phyloP scores from a whole-genome alignment of 345 rosid species.

The Lagerstroemia speciosa region DNA sequence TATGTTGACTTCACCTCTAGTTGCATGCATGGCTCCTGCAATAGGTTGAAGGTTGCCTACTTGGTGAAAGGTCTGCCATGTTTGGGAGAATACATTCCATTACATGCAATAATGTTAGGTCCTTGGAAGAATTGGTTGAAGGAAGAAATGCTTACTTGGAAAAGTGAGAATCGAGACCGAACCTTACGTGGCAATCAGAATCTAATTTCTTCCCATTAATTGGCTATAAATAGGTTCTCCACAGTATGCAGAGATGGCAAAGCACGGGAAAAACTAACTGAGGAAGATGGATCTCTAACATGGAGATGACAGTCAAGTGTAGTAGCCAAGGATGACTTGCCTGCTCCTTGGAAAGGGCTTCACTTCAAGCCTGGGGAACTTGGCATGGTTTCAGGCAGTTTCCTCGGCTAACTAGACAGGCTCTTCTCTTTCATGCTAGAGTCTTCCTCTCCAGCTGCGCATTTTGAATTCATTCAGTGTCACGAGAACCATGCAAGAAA shows the following conservation, averaged over 20 bases:
- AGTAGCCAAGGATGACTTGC: slow-evolving; percentile 10
- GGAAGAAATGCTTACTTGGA: too few relatives aligned
- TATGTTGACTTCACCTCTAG: not conserved
- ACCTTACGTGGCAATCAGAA: not conserved
- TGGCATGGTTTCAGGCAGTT: not conserved
- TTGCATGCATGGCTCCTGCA: not conserved
- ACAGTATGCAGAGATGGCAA: not conserved
- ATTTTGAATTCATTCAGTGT: not conserved
- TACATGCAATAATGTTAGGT: not conserved
- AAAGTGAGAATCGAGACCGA: not conserved
- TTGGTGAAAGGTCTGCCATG: not conserved
- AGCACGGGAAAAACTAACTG: not conserved
- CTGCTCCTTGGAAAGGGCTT: not conserved
- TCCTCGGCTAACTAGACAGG: slow-evolving; percentile 5
- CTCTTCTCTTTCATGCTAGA: slow-evolving; percentile 1
- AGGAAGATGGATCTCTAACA: not conserved
- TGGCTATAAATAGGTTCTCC: slow-evolving; percentile 6
- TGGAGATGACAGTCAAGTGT: slow-evolving; percentile 1
- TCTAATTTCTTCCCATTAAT: not conserved
- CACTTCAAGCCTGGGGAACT: not conserved
- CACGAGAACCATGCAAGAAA: not conserved
- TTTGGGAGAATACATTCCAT: slow-evolving; percentile 5
- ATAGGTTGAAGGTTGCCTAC: not conserved
- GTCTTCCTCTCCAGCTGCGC: not conserved
- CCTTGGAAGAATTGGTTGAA: not conserved